A percentile compares a stretch with the other conserved stretches of the same genome.
phyloP scores from a whole-genome alignment of 768 basidiomycete genomes.

The Leccinum incarnatum region DNA sequence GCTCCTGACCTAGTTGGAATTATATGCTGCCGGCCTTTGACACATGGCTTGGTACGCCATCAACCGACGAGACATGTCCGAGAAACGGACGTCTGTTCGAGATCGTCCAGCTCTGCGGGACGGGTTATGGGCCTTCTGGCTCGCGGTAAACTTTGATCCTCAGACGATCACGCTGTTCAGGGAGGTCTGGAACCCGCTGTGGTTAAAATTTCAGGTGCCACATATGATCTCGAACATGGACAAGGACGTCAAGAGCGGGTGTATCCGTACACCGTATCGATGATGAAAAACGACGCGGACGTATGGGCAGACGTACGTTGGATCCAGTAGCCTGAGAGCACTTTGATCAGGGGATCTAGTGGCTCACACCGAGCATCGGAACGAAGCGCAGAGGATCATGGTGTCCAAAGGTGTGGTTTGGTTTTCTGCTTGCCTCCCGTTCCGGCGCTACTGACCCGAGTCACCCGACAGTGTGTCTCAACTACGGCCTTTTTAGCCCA shows the following conservation, averaged over 20 bases:
- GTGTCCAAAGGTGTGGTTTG: constrained; percentile 69
- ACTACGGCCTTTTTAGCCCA: too few relatives aligned
- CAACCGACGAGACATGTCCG: constrained; percentile 87
- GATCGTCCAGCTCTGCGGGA: constrained; percentile 76
- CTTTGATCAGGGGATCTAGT: constrained; percentile 22
- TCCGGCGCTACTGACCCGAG: background rate
- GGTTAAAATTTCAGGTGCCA: constrained; percentile 94
- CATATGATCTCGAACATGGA: constrained; percentile 95
- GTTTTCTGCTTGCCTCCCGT: background rate
- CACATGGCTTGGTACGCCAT: constrained; percentile 92
- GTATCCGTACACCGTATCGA: constrained; percentile 91
- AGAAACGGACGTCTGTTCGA: constrained; percentile 89
- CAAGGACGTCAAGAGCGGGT: constrained; percentile 94
- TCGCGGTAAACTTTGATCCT: constrained; percentile 94
- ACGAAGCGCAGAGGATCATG: constrained; percentile 85
- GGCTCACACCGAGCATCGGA: constrained; percentile 45
- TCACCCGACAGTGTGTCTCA: too few relatives aligned
- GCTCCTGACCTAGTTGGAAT: constrained; percentile 81
- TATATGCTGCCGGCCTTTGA: constrained; percentile 79
- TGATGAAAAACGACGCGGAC: constrained; percentile 97
- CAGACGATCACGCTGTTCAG: constrained; percentile 99
- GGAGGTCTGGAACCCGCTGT: constrained; percentile 92
- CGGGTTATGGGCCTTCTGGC: constrained; percentile 53
- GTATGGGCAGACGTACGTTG: constrained; percentile 84
- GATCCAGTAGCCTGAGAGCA: constrained; percentile 47